Evolutionary conservation across 441 rosid genomes (phyloP).

Genomic region (Metrosideros polymorpha): DNA sequence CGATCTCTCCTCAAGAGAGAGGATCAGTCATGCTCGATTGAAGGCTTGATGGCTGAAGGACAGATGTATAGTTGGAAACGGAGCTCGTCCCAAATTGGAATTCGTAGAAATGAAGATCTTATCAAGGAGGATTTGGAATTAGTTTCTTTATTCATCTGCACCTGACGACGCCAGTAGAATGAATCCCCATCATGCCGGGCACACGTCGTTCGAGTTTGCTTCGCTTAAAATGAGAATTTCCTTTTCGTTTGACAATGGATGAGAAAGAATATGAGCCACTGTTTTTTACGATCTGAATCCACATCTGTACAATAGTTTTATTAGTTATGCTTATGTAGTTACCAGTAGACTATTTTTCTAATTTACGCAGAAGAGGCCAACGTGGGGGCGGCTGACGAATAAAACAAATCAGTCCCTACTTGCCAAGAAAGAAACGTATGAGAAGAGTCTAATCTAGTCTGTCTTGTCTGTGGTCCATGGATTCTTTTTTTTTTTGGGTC

Average conservation of each 20-base stretch:
- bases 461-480: background rate
- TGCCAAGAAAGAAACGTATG: too few species aligned
- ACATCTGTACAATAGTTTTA: too few species aligned
- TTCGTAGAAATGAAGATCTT: background rate
- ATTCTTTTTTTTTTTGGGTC: too few species aligned
- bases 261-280: too few species aligned
- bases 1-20: background rate
- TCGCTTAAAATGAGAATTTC: background rate
- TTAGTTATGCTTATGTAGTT: too few species aligned
- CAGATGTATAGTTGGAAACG: too few species aligned
- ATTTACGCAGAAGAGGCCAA: too few species aligned
- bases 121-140: background rate
- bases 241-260: too few species aligned
- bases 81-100: background rate
- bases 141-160: background rate
- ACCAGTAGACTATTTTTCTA: too few species aligned
- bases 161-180: background rate
- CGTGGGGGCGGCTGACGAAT: background rate
- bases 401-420: too few species aligned
- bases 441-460: background rate
- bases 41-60: background rate
- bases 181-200: background rate
- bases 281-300: too few species aligned
- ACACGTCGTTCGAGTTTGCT: background rate
- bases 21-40: background rate